Percentiles rank a stretch among this genome's conserved stretches.
Conservation (phyloP, 495 filamentous ascomycete genomes). For the Achaetomiella virescens region DNA sequence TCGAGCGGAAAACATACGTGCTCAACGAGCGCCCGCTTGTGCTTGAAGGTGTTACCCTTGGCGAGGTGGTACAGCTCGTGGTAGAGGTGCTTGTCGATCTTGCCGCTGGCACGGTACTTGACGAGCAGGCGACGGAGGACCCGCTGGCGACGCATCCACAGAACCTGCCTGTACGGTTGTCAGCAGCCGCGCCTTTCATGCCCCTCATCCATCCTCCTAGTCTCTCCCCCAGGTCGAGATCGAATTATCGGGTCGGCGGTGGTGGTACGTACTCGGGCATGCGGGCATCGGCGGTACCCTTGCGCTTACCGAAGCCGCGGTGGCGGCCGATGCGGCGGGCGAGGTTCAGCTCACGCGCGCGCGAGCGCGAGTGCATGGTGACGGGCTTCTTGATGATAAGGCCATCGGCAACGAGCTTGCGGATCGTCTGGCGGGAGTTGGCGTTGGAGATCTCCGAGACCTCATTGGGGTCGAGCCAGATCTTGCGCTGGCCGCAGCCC, state of each 20-base stretch:
- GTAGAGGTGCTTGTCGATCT: constrained; percentile 99
- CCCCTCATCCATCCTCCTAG: background rate
- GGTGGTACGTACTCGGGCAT: constrained; percentile 81
- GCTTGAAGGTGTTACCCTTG: constrained; percentile 99
- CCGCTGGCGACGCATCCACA: constrained; percentile 99
- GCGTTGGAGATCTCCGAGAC: constrained; percentile 99
- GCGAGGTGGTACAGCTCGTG: constrained; percentile 98
- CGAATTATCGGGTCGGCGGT: background rate
- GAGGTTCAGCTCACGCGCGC: constrained; percentile 84
- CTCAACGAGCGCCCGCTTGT: constrained; percentile 99
- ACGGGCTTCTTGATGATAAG: constrained; percentile 99
- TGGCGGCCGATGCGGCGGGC: constrained; percentile 91
- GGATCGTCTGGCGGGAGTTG: constrained; percentile 99
- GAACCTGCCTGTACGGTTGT: constrained; percentile 63
- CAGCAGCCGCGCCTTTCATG: constrained; percentile 14
- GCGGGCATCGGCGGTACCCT: constrained; percentile 99
- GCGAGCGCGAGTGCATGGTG: constrained; percentile 96
- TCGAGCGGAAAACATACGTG: constrained; percentile 68
- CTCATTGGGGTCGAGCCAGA: constrained; percentile 99
- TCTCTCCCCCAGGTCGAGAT: background rate
- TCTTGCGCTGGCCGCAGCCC: constrained; percentile 98
- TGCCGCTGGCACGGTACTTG: constrained; percentile 98
- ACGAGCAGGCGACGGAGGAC: constrained; percentile 97
- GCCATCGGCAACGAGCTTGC: constrained; percentile 99
- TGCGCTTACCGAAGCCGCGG: constrained; percentile 98